Percentiles rank a stretch among this genome's conserved stretches.
Conservation (phyloP, 495 filamentous ascomycete genomes). For the Coniosporium apollinis region DNA sequence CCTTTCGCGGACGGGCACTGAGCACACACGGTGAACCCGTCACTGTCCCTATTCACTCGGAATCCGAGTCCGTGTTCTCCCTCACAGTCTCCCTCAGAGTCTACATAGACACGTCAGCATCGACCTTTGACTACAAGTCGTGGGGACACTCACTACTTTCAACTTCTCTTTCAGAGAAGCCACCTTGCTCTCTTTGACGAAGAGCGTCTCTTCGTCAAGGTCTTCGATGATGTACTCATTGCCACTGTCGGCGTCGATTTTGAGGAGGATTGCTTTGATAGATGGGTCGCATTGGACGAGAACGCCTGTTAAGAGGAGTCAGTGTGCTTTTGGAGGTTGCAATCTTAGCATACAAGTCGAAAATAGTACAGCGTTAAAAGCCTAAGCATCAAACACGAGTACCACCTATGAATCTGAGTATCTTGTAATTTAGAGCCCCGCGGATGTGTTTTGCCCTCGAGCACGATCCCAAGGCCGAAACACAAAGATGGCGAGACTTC, state of each 20-base stretch:
- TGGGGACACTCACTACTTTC: conserved; percentile 39
- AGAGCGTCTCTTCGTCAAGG: conserved; percentile 31
- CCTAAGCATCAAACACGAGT: conserved; percentile 1
- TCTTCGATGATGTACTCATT: conserved; percentile 54
- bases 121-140: no score
- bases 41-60: no score
- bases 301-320: no score
- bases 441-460: not conserved
- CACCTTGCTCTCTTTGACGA: conserved; percentile 36
- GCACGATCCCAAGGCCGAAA: not conserved
- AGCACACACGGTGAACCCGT: no score
- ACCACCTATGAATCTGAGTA: not conserved
- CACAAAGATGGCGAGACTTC: no score
- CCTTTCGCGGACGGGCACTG: no score
- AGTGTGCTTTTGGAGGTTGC: not conserved
- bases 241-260: conserved; percentile 43
- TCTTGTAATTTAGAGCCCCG: not conserved
- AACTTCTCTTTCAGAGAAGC: conserved; percentile 48
- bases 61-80: no score
- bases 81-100: no score
- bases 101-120: no score
- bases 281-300: conserved; percentile 41
- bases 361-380: not conserved
- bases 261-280: conserved; percentile 59
- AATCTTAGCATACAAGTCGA: not conserved